Conservation (phyloP, 192 early-diverging fungal genomes). For the Coemansia sp. region DNA sequence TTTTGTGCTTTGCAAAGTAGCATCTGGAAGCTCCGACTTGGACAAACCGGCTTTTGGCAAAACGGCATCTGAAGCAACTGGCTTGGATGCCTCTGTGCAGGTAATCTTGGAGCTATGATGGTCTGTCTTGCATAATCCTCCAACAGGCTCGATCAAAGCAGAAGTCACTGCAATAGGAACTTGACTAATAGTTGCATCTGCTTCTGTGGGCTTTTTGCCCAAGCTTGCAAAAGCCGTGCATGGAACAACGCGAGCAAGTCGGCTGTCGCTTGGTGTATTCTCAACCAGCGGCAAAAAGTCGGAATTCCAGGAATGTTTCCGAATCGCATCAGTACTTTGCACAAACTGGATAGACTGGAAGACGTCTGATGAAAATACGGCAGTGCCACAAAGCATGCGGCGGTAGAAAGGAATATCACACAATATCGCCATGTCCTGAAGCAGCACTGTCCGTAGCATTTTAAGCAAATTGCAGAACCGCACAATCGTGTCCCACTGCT, state of each 20-base stretch:
- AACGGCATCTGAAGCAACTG: not conserved
- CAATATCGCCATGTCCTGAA: conserved; percentile 41
- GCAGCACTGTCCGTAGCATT: conserved; percentile 21
- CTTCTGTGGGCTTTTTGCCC: not conserved
- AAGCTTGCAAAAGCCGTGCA: not conserved
- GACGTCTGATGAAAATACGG: conserved; percentile 17
- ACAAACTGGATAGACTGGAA: conserved; percentile 22
- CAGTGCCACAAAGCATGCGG: conserved; percentile 30
- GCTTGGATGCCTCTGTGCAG: not conserved
- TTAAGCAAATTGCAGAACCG: conserved; percentile 44
- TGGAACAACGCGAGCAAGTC: conserved; percentile 10
- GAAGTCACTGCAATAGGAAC: too few relatives aligned
- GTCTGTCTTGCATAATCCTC: too few relatives aligned
- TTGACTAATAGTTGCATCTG: not conserved
- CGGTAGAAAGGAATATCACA: conserved; percentile 37
- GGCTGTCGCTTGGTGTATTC: conserved; percentile 3
- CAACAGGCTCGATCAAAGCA: too few relatives aligned
- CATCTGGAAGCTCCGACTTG: not conserved
- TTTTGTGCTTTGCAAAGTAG: not conserved
- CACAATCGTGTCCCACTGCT: conserved; percentile 11
- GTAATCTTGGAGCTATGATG: too few relatives aligned
- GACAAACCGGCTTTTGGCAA: not conserved
- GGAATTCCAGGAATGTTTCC: conserved; percentile 13
- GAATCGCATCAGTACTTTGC: conserved; percentile 8
- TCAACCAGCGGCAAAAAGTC: conserved; percentile 22